A percentile compares a stretch with the other conserved stretches of the same genome.
These are phyloP conservation scores for Penicillium pulvis DNA, from an alignment of 495 filamentous ascomycete genomes.

Conservation along the genomic window DNA sequence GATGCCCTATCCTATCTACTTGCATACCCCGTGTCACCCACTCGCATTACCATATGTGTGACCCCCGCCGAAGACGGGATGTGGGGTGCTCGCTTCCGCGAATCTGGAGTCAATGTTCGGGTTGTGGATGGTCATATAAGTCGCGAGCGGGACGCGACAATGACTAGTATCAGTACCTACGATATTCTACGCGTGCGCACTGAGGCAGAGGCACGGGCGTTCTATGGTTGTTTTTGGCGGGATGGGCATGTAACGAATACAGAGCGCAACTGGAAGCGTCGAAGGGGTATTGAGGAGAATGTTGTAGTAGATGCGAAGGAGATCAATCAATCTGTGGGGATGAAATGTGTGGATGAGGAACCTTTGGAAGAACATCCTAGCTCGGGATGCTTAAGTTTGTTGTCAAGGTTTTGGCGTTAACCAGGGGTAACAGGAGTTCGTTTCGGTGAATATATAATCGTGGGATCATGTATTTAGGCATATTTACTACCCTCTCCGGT, in stretches of 20 bases:
- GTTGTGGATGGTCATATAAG: slow-evolving; percentile 23
- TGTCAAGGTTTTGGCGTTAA: not conserved
- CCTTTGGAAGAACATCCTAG: not conserved
- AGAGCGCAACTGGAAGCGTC: slow-evolving; percentile 32
- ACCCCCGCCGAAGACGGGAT: slow-evolving; percentile 23
- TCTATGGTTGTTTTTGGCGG: slow-evolving; percentile 26
- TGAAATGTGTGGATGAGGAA: not conserved
- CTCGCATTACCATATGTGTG: slow-evolving; percentile 29
- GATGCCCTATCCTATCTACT: slow-evolving; percentile 34
- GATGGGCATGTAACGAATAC: slow-evolving; percentile 33
- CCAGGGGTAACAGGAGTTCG: too few relatives aligned
- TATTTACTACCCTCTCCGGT: too few relatives aligned
- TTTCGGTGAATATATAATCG: too few relatives aligned
- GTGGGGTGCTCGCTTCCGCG: slow-evolving; percentile 21
- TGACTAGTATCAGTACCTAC: slow-evolving; percentile 31
- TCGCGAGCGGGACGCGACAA: slow-evolving; percentile 29
- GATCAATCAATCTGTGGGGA: slow-evolving; percentile 16
- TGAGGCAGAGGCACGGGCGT: slow-evolving; percentile 19
- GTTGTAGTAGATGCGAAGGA: slow-evolving; percentile 10
- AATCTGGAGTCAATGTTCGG: slow-evolving; percentile 18
- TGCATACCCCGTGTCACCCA: slow-evolving; percentile 19
- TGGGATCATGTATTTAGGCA: too few relatives aligned
- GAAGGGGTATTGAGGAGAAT: slow-evolving; percentile 24
- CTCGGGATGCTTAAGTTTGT: not conserved
- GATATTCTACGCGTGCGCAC: slow-evolving; percentile 32